Conservation (phyloP, 768 basidiomycete genomes). For the Serendipita sp. region DNA sequence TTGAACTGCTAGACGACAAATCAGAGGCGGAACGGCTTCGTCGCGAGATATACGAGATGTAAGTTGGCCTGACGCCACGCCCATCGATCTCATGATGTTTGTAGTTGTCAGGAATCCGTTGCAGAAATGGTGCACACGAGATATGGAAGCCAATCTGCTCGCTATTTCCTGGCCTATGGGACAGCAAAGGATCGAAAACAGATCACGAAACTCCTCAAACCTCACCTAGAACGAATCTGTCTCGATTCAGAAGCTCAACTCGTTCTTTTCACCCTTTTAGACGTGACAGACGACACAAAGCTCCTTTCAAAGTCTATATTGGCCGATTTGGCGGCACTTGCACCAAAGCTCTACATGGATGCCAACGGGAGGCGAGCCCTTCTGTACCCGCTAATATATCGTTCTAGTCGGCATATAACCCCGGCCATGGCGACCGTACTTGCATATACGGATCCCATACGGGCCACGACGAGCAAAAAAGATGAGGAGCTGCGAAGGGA, state of each 20-base stretch:
- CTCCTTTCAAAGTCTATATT: conserved; percentile 67
- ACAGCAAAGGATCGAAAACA: conserved; percentile 90
- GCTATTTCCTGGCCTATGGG: conserved; percentile 70
- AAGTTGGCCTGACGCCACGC: conserved; percentile 11
- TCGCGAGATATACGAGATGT: conserved; percentile 71
- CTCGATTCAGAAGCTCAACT: conserved; percentile 79
- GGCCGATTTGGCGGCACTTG: conserved; percentile 42
- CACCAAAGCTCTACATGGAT: conserved; percentile 38
- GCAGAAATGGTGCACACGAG: conserved; percentile 91
- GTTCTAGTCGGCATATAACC: conserved; percentile 73
- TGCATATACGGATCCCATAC: conserved; percentile 52
- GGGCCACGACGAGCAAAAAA: conserved; percentile 70
- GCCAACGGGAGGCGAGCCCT: conserved; percentile 67
- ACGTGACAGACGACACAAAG: conserved; percentile 88
- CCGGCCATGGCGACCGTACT: conserved; percentile 58
- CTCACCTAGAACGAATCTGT: conserved; percentile 78
- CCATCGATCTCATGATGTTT: not conserved
- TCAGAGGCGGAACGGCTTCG: conserved; percentile 56
- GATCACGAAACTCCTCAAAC: conserved; percentile 76
- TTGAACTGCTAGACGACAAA: conserved; percentile 41
- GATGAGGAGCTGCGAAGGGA: conserved; percentile 38
- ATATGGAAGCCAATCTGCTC: conserved; percentile 72
- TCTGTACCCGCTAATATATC: conserved; percentile 68
- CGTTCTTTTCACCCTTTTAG: conserved; percentile 77
- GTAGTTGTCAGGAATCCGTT: conserved; percentile 64